These are phyloP conservation scores for Vicia sativa DNA, from an alignment of 306 rosid species.

Conservation along the genomic window DNA sequence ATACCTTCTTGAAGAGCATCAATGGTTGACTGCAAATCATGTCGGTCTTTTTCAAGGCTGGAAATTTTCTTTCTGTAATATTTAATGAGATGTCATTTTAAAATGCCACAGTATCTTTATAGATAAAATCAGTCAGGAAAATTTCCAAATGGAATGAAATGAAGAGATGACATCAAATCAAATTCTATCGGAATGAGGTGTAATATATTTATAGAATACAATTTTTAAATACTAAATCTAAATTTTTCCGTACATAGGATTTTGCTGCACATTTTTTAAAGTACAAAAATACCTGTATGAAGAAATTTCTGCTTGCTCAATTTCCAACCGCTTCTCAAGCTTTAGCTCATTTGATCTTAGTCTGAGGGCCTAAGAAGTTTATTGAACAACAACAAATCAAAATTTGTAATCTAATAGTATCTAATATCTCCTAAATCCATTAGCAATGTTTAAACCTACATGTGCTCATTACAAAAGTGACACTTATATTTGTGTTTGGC, in stretches of 20 bases:
- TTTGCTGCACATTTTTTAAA: slow-evolving; percentile 23
- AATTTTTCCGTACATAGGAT: background rate
- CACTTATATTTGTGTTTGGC: background rate
- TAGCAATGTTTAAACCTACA: slow-evolving; percentile 14
- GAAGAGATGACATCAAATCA: slow-evolving; percentile 10
- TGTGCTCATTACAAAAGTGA: slow-evolving; percentile 14
- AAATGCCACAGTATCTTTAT: slow-evolving; percentile 12
- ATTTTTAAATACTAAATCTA: slow-evolving; percentile 16
- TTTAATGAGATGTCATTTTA: slow-evolving; percentile 38
- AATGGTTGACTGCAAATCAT: slow-evolving; percentile 82
- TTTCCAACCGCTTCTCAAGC: slow-evolving; percentile 92
- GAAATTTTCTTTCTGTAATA: slow-evolving; percentile 79
- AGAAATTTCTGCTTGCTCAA: slow-evolving; percentile 74
- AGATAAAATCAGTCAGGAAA: slow-evolving; percentile 6
- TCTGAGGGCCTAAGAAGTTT: slow-evolving; percentile 74
- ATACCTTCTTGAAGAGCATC: slow-evolving; percentile 93
- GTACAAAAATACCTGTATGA: slow-evolving; percentile 65
- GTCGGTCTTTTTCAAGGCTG: slow-evolving; percentile 84
- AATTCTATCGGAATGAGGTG: background rate
- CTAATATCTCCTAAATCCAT: slow-evolving; percentile 20
- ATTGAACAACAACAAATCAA: slow-evolving; percentile 30
- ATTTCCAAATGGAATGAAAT: slow-evolving; percentile 28
- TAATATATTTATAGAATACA: slow-evolving; percentile 2
- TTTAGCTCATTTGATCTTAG: slow-evolving; percentile 89
- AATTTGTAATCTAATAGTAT: slow-evolving; percentile 18